These are phyloP conservation scores for Penicillium freii DNA, from an alignment of 2,329 filamentous ascomycete species.

Conservation along the genomic window DNA sequence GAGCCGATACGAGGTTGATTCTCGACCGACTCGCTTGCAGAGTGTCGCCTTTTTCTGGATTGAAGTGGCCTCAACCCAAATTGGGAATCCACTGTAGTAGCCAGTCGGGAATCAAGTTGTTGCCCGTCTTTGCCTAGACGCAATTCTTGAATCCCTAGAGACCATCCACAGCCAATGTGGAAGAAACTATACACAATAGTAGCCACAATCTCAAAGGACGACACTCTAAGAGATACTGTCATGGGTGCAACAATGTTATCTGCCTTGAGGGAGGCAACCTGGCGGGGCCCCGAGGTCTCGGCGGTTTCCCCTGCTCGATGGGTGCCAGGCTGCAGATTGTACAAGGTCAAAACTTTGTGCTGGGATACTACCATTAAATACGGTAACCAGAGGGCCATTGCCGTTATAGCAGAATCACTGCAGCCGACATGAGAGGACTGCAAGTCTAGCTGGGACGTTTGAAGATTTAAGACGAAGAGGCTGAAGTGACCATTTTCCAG, in stretches of 20 bases:
- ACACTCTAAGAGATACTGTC: conserved; percentile 76
- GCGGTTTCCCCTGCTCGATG: conserved; percentile 5
- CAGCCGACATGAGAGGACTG: conserved; percentile 62
- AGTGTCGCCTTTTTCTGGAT: conserved; percentile 12
- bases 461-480: conserved; percentile 61
- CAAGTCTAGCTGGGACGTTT: conserved; percentile 45
- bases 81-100: conserved; percentile 42
- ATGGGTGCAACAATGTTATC: conserved; percentile 75
- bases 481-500: conserved; percentile 70
- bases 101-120: conserved; percentile 38
- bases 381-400: conserved; percentile 69
- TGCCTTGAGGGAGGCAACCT: conserved; percentile 77
- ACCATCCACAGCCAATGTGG: conserved; percentile 76
- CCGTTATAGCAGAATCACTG: conserved; percentile 64
- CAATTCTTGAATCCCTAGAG: conserved; percentile 86
- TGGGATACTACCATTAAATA: conserved; percentile 77
- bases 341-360: conserved; percentile 71
- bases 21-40: conserved; percentile 23
- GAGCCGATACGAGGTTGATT: conserved; percentile 13
- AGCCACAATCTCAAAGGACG: conserved; percentile 64
- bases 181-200: conserved; percentile 85
- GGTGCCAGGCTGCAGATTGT: conserved; percentile 53
- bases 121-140: conserved; percentile 57
- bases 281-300: conserved; percentile 38
- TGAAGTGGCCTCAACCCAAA: conserved; percentile 27